Conservation (phyloP, 805 yeast species). For the Sungouiozyma ichnusensis region DNA sequence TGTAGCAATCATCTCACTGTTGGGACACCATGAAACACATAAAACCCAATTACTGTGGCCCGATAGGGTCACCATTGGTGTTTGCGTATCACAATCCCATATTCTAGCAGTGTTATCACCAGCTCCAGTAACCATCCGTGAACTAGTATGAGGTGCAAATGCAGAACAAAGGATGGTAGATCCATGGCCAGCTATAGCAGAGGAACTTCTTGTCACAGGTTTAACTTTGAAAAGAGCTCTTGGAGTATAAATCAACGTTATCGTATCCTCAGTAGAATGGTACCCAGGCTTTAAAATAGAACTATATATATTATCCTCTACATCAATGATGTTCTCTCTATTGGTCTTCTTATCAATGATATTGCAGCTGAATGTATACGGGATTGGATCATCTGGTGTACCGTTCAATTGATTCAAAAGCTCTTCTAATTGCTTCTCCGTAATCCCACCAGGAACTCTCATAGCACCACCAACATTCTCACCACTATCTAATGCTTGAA, state of each 20-base stretch:
- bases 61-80: constrained; percentile 66
- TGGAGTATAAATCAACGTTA: constrained; percentile 87
- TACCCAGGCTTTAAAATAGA: constrained; percentile 80
- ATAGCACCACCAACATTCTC: constrained; percentile 73
- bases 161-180: constrained; percentile 85
- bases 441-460: constrained; percentile 83
- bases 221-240: constrained; percentile 89
- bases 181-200: constrained; percentile 93
- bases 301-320: constrained; percentile 63
- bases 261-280: constrained; percentile 83
- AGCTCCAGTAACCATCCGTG: constrained; percentile 86
- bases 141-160: constrained; percentile 83
- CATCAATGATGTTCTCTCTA: constrained; percentile 43
- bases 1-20: constrained; percentile 84
- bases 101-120: constrained; percentile 93
- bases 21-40: constrained; percentile 85
- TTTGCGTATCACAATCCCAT: constrained; percentile 95
- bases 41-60: constrained; percentile 95
- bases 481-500: constrained; percentile 91
- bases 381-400: constrained; percentile 71
- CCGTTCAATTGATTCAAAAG: constrained; percentile 71
- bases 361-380: constrained; percentile 72
- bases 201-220: constrained; percentile 82
- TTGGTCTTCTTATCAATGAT: constrained; percentile 32
- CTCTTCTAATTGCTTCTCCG: constrained; percentile 80